phyloP scores from a whole-genome alignment of 805 yeast species.

The Candida ulmi region DNA sequence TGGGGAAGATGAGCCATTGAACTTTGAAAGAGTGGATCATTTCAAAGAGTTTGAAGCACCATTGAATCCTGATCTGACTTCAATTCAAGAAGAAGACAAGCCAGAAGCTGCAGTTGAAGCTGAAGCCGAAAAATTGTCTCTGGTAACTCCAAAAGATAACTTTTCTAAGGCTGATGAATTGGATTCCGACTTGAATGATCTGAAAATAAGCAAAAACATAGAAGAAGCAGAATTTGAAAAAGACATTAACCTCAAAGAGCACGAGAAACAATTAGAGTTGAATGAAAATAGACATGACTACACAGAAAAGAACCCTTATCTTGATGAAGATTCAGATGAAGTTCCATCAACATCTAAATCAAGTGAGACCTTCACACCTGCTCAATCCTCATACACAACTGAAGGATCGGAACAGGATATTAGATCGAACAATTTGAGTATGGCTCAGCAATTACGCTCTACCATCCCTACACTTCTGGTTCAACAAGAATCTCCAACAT shows the following conservation, averaged over 20 bases:
- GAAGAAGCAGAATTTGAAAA: conserved; percentile 12
- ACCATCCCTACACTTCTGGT: conserved; percentile 25
- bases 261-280: neutral
- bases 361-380: conserved; percentile 9
- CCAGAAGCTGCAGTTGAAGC: no score
- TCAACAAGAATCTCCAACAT: conserved; percentile 1
- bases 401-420: conserved; percentile 12
- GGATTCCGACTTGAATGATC: neutral
- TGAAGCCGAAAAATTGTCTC: no score
- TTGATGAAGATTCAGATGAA: conserved; percentile 4
- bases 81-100: conserved; percentile 15
- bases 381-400: conserved; percentile 17
- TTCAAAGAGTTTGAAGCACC: neutral
- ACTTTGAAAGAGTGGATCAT: conserved; percentile 1
- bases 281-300: neutral
- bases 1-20: conserved; percentile 14
- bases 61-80: conserved; percentile 7
- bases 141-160: conserved; percentile 2
- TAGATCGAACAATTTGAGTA: conserved; percentile 13
- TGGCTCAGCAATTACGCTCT: conserved; percentile 46
- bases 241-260: conserved; percentile 3
- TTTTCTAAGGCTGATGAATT: neutral
- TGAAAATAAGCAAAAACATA: conserved; percentile 5
- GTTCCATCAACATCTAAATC: conserved; percentile 24
- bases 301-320: neutral